phyloP scores from a whole-genome alignment of 768 basidiomycete genomes.

The Rubroboletus pulcherrimus region DNA sequence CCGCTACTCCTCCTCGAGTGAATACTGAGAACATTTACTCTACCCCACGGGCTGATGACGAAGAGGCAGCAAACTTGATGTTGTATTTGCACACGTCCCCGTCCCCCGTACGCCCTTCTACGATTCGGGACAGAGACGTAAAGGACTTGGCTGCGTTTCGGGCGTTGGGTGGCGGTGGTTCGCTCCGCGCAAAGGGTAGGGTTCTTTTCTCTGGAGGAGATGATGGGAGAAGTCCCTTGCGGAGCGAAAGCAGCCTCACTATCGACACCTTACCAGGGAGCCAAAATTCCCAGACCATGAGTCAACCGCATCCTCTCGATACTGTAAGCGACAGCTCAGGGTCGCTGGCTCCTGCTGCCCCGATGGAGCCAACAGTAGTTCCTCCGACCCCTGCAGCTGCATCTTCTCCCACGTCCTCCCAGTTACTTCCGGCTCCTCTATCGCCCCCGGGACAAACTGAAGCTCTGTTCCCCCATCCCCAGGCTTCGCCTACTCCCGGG shows the following conservation, averaged over 20 bases:
- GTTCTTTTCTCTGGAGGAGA: slow-evolving; percentile 60
- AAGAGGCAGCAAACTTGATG: slow-evolving; percentile 83
- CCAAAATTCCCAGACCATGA: slow-evolving; percentile 22
- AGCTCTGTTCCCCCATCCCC: slow-evolving; percentile 23
- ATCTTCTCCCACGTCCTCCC: slow-evolving; percentile 21
- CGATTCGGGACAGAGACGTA: slow-evolving; percentile 41
- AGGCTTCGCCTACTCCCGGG: slow-evolving; percentile 36
- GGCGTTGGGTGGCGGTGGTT: slow-evolving; percentile 44
- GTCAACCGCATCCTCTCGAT: slow-evolving; percentile 18
- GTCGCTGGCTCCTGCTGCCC: slow-evolving; percentile 23
- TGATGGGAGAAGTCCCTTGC: slow-evolving; percentile 22
- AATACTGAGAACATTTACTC: slow-evolving; percentile 36
- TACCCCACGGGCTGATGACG: slow-evolving; percentile 59
- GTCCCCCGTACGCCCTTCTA: slow-evolving; percentile 64
- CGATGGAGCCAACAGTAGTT: slow-evolving; percentile 31
- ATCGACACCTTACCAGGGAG: slow-evolving; percentile 25
- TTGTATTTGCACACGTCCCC: slow-evolving; percentile 82
- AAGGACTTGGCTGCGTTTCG: slow-evolving; percentile 57
- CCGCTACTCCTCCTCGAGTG: slow-evolving; percentile 35
- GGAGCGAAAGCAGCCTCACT: slow-evolving; percentile 28
- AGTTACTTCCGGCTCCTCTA: slow-evolving; percentile 22
- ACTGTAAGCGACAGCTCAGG: slow-evolving; percentile 11
- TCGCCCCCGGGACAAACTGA: slow-evolving; percentile 26
- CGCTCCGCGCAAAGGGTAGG: slow-evolving; percentile 58
- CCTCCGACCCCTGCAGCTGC: slow-evolving; percentile 33